Percentiles rank a stretch among this genome's conserved stretches.
These are phyloP conservation scores for Ramaria sp. DNA, from an alignment of 768 basidiomycete genomes.

Conservation along the genomic window DNA sequence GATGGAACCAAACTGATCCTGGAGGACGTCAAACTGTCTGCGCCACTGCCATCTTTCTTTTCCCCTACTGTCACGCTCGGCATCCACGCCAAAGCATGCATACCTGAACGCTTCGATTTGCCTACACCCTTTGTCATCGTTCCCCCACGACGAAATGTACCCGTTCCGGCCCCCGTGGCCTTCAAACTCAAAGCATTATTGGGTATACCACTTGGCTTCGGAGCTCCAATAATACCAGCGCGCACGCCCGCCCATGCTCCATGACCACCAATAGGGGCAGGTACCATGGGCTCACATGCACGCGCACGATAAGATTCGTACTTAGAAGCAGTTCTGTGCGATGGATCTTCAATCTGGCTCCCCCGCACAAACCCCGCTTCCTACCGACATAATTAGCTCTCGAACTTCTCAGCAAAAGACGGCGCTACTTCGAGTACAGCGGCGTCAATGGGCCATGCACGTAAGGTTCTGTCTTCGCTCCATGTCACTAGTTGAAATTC, in stretches of 20 bases:
- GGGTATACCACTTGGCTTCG: not conserved
- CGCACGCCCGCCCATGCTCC: not conserved
- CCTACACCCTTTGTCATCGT: constrained; percentile 41
- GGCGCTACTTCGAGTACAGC: constrained; percentile 54
- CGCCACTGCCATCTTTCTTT: constrained; percentile 40
- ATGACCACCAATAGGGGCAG: not conserved
- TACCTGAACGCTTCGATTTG: constrained; percentile 35
- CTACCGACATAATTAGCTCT: not conserved
- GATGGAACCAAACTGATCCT: constrained; percentile 38
- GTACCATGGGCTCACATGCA: not conserved
- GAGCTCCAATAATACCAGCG: not conserved
- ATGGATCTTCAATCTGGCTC: constrained; percentile 9
- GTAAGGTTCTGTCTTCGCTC: constrained; percentile 85
- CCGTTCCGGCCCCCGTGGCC: not conserved
- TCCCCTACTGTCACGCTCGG: constrained; percentile 60
- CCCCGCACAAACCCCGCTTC: constrained; percentile 11
- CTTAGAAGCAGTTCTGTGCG: constrained; percentile 3
- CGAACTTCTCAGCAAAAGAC: not conserved
- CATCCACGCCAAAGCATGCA: constrained; percentile 66
- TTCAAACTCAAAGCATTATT: not conserved
- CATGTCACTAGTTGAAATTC: constrained; percentile 60
- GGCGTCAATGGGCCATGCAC: constrained; percentile 80
- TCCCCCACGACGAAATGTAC: constrained; percentile 12
- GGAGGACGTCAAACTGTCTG: constrained; percentile 35
- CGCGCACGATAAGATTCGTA: constrained; percentile 3